phyloP scores from a whole-genome alignment of 2,329 filamentous ascomycete species.

The Clonostachys solani region DNA sequence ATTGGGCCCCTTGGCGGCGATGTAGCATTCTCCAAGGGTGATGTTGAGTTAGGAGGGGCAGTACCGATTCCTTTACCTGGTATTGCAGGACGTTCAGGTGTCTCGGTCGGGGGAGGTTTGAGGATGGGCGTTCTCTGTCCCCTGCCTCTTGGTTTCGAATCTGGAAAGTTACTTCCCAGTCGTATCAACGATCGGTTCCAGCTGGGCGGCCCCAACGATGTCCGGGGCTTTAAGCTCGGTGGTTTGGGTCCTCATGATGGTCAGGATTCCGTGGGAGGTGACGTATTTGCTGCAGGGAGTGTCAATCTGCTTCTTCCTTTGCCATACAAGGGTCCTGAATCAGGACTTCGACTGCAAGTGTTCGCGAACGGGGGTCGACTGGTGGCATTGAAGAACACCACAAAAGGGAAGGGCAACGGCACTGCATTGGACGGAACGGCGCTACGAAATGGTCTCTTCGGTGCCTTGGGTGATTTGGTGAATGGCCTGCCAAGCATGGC shows the following conservation, averaged over 20 bases:
- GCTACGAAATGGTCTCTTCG: constrained; percentile 48
- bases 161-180: constrained; percentile 57
- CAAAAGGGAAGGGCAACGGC: constrained; percentile 28
- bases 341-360: constrained; percentile 79
- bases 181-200: constrained; percentile 93
- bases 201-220: constrained; percentile 89
- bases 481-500: constrained; percentile 79
- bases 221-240: constrained; percentile 86
- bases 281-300: constrained; percentile 86
- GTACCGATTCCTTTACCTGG: constrained; percentile 70
- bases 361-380: constrained; percentile 90
- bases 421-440: constrained; percentile 34
- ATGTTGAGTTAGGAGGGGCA: constrained; percentile 76
- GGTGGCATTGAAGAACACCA: constrained; percentile 64
- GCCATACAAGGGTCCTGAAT: constrained; percentile 76
- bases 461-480: constrained; percentile 65
- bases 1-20: constrained; percentile 81
- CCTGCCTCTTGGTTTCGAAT: constrained; percentile 58
- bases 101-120: constrained; percentile 79
- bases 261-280: constrained; percentile 80
- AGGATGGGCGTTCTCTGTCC: constrained; percentile 82
- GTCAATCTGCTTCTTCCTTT: constrained; percentile 82
- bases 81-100: constrained; percentile 63
- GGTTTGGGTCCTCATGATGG: constrained; percentile 89
- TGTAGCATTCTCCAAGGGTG: constrained; percentile 91